A percentile compares a stretch with the other conserved stretches of the same genome.
phyloP scores from a whole-genome alignment of 179 eudicot species.

The Nepenthes alata region DNA sequence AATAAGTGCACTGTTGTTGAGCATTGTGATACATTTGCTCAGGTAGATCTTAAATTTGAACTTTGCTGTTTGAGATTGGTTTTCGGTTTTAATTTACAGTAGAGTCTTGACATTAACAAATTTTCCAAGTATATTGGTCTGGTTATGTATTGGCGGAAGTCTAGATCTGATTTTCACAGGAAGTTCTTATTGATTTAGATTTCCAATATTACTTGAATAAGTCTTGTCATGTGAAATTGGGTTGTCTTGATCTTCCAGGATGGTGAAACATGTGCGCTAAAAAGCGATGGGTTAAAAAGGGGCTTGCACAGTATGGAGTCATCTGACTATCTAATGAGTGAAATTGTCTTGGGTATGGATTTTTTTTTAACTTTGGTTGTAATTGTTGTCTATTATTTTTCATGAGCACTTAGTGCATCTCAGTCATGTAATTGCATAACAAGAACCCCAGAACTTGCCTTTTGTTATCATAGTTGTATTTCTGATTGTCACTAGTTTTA shows the following conservation, averaged over 20 bases:
- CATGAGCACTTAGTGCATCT: too few species aligned
- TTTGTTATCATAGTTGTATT: too few species aligned
- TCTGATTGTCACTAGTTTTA: background rate
- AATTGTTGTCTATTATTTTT: too few species aligned
- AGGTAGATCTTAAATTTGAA: constrained; percentile 24
- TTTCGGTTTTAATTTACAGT: background rate
- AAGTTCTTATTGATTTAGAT: background rate
- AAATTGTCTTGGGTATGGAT: constrained; percentile 46
- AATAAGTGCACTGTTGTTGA: constrained; percentile 43
- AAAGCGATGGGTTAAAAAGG: constrained; percentile 72
- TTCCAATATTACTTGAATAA: background rate
- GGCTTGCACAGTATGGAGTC: constrained; percentile 86
- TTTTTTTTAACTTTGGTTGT: background rate
- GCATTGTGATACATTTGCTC: constrained; percentile 38
- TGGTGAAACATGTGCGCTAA: constrained; percentile 33
- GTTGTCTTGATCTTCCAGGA: constrained; percentile 25
- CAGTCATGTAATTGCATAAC: too few species aligned
- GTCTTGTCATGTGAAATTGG: background rate
- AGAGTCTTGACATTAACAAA: background rate
- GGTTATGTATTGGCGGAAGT: too few species aligned
- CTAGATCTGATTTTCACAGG: too few species aligned
- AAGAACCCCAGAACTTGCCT: too few species aligned
- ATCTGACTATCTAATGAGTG: constrained; percentile 75
- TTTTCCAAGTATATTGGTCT: too few species aligned
- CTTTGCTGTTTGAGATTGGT: background rate